Evolutionary conservation across 2,329 filamentous ascomycete genomes (phyloP).

Genomic region (Fusarium palustre): DNA sequence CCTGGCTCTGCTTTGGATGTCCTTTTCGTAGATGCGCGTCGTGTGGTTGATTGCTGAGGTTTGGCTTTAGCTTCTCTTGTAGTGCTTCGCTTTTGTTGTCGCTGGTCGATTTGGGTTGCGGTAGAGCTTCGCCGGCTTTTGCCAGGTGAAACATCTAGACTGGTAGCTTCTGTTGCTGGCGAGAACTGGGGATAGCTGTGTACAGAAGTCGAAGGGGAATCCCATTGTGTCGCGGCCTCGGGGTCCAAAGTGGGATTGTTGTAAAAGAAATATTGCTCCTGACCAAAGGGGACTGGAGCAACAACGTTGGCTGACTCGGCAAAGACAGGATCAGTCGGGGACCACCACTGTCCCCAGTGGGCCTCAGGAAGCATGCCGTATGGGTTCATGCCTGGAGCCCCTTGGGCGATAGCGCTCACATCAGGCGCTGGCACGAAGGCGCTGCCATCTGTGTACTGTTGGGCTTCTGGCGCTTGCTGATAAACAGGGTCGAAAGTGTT

Average conservation of each 20-base stretch:
- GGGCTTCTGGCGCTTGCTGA: rapidly evolving
- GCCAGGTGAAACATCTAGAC: rapidly evolving
- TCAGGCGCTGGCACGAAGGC: neutral
- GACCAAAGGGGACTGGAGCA: neutral
- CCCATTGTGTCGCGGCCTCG: neutral
- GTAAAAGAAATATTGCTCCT: neutral
- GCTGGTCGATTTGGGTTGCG: neutral
- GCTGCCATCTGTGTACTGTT: neutral
- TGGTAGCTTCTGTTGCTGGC: neutral
- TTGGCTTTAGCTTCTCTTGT: neutral
- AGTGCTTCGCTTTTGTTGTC: neutral
- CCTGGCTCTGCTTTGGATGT: rapidly evolving
- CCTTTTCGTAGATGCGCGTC: neutral
- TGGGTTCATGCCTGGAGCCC: rapidly evolving
- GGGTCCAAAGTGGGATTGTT: neutral
- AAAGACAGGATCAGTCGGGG: neutral
- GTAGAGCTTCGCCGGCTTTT: neutral
- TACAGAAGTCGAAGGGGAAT: neutral
- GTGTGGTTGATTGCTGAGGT: rapidly evolving
- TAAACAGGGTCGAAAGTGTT: neutral
- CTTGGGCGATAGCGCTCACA: neutral
- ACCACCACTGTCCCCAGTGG: neutral
- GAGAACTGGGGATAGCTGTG: neutral
- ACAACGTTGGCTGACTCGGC: neutral
- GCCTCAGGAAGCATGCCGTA: neutral